These are phyloP conservation scores for Aspergillus vadensis DNA, from an alignment of 2,329 filamentous ascomycete genomes.

Conservation along the genomic window DNA sequence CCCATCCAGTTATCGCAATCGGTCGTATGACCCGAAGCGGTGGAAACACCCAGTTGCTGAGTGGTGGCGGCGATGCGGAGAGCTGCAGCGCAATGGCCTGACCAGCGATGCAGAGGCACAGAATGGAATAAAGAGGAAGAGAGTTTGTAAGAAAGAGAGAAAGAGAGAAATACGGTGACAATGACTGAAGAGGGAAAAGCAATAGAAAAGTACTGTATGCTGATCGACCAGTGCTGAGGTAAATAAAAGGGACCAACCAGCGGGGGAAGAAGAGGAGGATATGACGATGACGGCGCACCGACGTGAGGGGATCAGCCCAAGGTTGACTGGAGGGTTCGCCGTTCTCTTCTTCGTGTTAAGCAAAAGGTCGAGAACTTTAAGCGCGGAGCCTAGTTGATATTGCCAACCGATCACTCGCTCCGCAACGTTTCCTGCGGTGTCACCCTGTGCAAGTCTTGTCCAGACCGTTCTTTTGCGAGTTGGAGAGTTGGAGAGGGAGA, in stretches of 20 bases:
- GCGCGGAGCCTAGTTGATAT: background rate
- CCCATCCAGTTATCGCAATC: conserved; percentile 4
- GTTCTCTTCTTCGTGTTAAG: background rate
- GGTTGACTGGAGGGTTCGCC: background rate
- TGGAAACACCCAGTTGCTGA: background rate
- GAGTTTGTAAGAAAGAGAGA: conserved; percentile 3
- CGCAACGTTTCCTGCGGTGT: conserved; percentile 2
- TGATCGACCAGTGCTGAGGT: background rate
- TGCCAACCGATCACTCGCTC: background rate
- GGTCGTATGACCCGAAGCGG: conserved; percentile 8
- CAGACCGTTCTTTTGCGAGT: conserved; percentile 5
- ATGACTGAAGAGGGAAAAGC: conserved; percentile 1
- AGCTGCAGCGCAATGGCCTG: conserved; percentile 13
- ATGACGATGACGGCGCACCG: conserved; percentile 5
- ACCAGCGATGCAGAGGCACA: conserved; percentile 2
- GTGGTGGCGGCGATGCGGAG: background rate
- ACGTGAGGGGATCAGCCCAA: conserved; percentile 12
- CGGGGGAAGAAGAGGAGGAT: background rate
- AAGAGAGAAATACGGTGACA: background rate
- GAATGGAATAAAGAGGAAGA: background rate
- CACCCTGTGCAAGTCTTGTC: conserved; percentile 2
- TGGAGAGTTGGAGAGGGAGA: background rate
- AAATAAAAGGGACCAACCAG: conserved; percentile 1
- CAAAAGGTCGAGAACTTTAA: background rate
- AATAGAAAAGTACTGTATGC: background rate